Conservation (phyloP, 2,329 filamentous ascomycete genomes). For the Neofusicoccum laricinum region DNA sequence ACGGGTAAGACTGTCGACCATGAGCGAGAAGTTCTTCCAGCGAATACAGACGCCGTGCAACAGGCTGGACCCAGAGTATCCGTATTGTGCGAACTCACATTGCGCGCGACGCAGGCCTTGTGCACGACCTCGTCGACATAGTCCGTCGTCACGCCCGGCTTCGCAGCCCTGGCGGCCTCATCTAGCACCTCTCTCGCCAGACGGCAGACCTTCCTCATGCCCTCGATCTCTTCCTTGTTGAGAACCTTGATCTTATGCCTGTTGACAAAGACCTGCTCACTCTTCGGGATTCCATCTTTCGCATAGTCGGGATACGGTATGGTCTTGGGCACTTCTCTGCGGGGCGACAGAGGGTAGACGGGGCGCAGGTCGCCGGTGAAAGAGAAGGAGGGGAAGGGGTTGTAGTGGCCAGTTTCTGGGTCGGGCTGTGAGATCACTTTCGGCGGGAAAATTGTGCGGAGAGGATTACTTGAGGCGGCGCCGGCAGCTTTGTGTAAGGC, state of each 20-base stretch:
- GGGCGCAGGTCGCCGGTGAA: constrained; percentile 81
- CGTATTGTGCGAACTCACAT: constrained; percentile 57
- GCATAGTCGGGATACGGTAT: constrained; percentile 88
- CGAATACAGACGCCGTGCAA: background rate
- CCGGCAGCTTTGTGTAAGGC: constrained; percentile 72
- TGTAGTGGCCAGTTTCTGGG: constrained; percentile 84
- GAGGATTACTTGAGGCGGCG: constrained; percentile 53
- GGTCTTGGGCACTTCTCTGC: constrained; percentile 63
- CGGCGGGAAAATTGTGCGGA: constrained; percentile 71
- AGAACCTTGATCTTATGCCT: constrained; percentile 81
- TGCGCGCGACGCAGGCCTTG: constrained; percentile 87
- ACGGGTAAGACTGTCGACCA: constrained; percentile 77
- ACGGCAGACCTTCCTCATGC: constrained; percentile 88
- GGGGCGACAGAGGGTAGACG: constrained; percentile 59
- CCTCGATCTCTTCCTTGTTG: constrained; percentile 75
- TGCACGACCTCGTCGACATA: constrained; percentile 94
- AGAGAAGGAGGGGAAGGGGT: constrained; percentile 85
- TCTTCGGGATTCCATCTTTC: constrained; percentile 71
- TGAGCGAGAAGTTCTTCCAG: constrained; percentile 20
- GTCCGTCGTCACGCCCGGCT: constrained; percentile 93
- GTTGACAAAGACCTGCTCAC: constrained; percentile 62
- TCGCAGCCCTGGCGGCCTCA: constrained; percentile 76
- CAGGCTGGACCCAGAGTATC: background rate
- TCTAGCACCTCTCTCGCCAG: constrained; percentile 89
- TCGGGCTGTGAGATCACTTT: constrained; percentile 87